Evolutionary conservation across 75 land plant species (phyloP), one percentile per base, ranked within the genome.

Genomic region (Sequoia sempervirens): DNA sequence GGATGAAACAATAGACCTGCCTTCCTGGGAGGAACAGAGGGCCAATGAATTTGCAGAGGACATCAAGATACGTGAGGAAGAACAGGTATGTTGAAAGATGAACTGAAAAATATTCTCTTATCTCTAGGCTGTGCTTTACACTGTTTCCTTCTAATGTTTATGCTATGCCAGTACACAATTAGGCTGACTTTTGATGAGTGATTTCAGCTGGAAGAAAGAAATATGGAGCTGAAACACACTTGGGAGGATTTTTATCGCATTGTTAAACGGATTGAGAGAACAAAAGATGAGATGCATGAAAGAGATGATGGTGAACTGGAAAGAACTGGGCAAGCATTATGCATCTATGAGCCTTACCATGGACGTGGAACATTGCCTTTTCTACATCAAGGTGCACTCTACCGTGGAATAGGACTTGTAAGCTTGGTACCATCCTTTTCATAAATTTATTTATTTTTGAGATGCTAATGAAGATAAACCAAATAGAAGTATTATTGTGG

Each of bases 361-460:
- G 99, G 99, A 23, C 86, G 89, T 86, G 98, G 99, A 43, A 70
- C 92, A 36, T 97, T 98, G 99, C 93, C 93, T 69, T 97, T 97
- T 84, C 84, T 97, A 82, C 96, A 96, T 83, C 45, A 80, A n/a
- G 87, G 74, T 28, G 90, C 92, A 17, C 93, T 97, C 11, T 97
- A 97, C 86, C 93, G 96, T 58, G 99, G 99, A 43, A 88, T 97
- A 45, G 94, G 95, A 12, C 84, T 97, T 88, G 99, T 97, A 85
- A 87, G 92, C 87, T 78, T 85, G 20, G n/a, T 52, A 23, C 66
- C 66, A 61, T 61, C 40, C 30, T 30, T 64, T 28, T 83, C 73
- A n/a, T 66, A 47, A 54, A 20, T 83, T 56, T 32, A 34, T 32
- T 20, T 41, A 14, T 80, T 75, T 75, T 75, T 75, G 13, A 34